Evolutionary conservation across 1,284 basidiomycete genomes (phyloP).

Genomic region (Rhodotorula sp.): DNA sequence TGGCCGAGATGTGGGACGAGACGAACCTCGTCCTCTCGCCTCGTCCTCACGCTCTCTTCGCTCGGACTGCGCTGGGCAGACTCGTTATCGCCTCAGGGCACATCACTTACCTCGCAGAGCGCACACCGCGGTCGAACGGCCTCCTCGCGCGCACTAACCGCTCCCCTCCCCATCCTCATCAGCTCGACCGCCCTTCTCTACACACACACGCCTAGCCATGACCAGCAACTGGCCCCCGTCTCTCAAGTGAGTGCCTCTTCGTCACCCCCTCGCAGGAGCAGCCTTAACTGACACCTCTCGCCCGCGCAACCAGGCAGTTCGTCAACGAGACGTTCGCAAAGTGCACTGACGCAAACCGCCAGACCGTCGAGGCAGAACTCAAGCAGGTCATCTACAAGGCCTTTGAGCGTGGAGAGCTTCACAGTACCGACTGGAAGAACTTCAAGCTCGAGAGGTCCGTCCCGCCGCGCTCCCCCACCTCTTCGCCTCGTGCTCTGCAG

Average conservation of each 20-base stretch:
- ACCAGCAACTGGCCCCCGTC: constrained; percentile 33
- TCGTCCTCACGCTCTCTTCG: no score
- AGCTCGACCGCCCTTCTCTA: background rate
- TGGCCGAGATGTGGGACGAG: no score
- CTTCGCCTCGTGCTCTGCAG: background rate
- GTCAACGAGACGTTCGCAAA: constrained; percentile 48
- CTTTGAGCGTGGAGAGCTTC: constrained; percentile 62
- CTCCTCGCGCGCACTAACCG: background rate
- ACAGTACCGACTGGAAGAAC: constrained; percentile 83
- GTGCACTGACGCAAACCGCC: constrained; percentile 52
- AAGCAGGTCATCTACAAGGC: constrained; percentile 53
- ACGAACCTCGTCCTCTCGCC: no score
- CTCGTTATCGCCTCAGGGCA: no score
- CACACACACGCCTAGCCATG: background rate
- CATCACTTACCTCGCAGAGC: background rate
- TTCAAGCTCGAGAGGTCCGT: constrained; percentile 75
- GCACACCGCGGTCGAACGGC: background rate
- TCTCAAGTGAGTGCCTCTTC: constrained; percentile 30
- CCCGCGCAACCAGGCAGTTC: constrained; percentile 41
- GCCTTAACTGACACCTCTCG: background rate
- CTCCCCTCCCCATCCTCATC: background rate
- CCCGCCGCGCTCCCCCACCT: constrained; percentile 7
- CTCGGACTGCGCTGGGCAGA: no score
- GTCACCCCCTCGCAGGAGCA: fast-evolving
- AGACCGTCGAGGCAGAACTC: constrained; percentile 53